Evolutionary conservation across 139 green algal genomes (phyloP), one percentile per base, ranked within the genome.

Genomic region (Asterochloris erici): DNA sequence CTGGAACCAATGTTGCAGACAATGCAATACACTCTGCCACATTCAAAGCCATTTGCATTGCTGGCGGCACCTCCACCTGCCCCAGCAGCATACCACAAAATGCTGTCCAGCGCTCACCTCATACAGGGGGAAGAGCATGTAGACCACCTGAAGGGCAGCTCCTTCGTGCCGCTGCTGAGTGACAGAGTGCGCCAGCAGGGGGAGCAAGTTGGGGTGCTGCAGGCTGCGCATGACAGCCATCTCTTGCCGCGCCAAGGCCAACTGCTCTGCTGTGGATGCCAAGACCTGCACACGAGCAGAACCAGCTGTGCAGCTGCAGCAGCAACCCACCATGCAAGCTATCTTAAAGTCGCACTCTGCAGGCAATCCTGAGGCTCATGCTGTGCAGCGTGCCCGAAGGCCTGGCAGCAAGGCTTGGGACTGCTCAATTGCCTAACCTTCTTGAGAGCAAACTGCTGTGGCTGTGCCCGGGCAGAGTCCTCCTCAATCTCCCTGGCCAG

Each of bases 141-240:
- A 87, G 28, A 89, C 84, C 16, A 84, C 47, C 10, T 85, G 77
- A 27, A 77, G 64, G 24, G 14, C 66, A 62, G 16, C 24, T 38
- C 83, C 85, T 14, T 83, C 81, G 24, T 28, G 24, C 13, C 17
- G 13, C 16, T 54, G n/a, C 24, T 21, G 66, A 15, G 28, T 26
- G 26, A 68, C 11, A 12, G 82, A 69, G 19, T 69, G 47, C 16
- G 26, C 91, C 62, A 95, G 79, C 14, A 96, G 84, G 0, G 85
- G 85, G 75, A 96, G 83, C 70, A 95, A 82, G 86, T 94, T 91
- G 54, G 85, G 88, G 79, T 96, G 93, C 14, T 81, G 79, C 47
- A 94, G 84, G 27, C 79, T 64, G 23, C 68, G 79, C 83, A 92
- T 89, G 76, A 90, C 69, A 11, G 81, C 69, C 23, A 95, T 84